A percentile compares a stretch with the other conserved stretches of the same genome.
These are phyloP conservation scores for Podospora comata DNA, from an alignment of 495 filamentous ascomycete species.

Conservation along the genomic window DNA sequence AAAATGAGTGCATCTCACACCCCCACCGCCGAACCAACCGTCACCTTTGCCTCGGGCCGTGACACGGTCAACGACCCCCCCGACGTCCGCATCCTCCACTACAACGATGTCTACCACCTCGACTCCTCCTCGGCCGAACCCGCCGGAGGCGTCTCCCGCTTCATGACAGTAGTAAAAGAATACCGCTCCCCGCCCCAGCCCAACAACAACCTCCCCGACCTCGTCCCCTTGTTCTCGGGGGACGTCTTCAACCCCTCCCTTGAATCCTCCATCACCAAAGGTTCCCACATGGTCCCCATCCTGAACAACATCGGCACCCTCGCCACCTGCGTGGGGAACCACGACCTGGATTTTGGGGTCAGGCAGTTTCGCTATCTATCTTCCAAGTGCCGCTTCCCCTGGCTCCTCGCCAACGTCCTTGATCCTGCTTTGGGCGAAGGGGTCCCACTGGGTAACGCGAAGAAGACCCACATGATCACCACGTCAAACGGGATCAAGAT, in stretches of 20 bases:
- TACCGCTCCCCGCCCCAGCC: slow-evolving; percentile 62
- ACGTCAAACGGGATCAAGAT: slow-evolving; percentile 81
- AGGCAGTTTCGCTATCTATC: slow-evolving; percentile 69
- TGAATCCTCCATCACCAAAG: slow-evolving; percentile 83
- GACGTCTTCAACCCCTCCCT: slow-evolving; percentile 90
- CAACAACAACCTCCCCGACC: slow-evolving; percentile 47
- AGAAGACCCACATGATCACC: slow-evolving; percentile 67
- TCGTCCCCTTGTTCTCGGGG: slow-evolving; percentile 83
- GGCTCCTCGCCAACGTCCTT: slow-evolving; percentile 81
- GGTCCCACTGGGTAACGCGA: slow-evolving; percentile 65
- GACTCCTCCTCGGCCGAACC: slow-evolving; percentile 73
- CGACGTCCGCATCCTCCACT: slow-evolving; percentile 78
- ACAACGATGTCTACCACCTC: slow-evolving; percentile 90
- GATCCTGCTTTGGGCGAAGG: slow-evolving; percentile 71
- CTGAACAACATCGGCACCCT: slow-evolving; percentile 73
- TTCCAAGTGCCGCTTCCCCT: slow-evolving; percentile 76
- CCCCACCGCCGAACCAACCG: slow-evolving; percentile 21
- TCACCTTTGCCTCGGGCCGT: slow-evolving; percentile 53
- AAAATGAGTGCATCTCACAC: slow-evolving; percentile 17
- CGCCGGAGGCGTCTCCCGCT: slow-evolving; percentile 72
- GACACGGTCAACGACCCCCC: slow-evolving; percentile 43
- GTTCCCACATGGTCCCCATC: slow-evolving; percentile 82
- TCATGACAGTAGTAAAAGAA: slow-evolving; percentile 71
- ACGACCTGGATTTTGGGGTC: slow-evolving; percentile 93
- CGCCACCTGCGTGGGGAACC: slow-evolving; percentile 81